Base-by-base conservation (phyloP, 2,329 filamentous ascomycete genomes). In the Hyphodiscus sp. region DNA sequence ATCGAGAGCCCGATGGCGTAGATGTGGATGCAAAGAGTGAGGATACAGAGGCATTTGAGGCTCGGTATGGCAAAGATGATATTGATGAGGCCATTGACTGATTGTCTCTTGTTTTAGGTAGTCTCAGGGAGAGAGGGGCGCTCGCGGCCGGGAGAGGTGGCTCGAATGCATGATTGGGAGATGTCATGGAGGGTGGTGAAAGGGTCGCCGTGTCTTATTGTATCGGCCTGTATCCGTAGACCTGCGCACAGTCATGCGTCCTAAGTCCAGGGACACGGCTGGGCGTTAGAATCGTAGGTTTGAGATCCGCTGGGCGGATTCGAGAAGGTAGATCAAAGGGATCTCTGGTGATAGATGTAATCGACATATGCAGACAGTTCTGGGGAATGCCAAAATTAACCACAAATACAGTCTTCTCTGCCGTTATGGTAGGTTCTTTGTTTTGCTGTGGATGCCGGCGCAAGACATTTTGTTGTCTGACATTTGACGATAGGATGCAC, bases 1-100 rank as follows among this genome's bases (percentile, higher is more conserved):
- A 81, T 57, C 86, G 79, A 45, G 85, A 88, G 18, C 79, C 80
- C 0, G 84, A 80, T 8, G 84, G 83, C n/a, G 84, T 82, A 26
- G 86, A 74, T 3, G 83, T 85, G 18, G 83, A 82, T 46, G 84
- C 76, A 72, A 87, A 78, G 62, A 84, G 70, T 68, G 83, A 75
- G 66, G 86, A 75, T 58, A 84, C 71, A 43, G 80, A 77, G 41
- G 81, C 76, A 63, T 80, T 79, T 16, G 78, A 76, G 48, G 74
- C 70, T 59, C 79, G 76, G 62, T 77, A 77, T 49, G 77, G 76
- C 53, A 82, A 71, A 50, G 68, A 76, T 45, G 76, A 71, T 71
- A 56, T 75, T 70, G 62, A 76, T 54, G 74, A 70, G 54, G 71
- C 66, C 50, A 78, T 71, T 45, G 81, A 76, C 56, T 82, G 78